Conservation (phyloP, 1,139 yeast genomes). For the Saccharomyces hybrid region DNA sequence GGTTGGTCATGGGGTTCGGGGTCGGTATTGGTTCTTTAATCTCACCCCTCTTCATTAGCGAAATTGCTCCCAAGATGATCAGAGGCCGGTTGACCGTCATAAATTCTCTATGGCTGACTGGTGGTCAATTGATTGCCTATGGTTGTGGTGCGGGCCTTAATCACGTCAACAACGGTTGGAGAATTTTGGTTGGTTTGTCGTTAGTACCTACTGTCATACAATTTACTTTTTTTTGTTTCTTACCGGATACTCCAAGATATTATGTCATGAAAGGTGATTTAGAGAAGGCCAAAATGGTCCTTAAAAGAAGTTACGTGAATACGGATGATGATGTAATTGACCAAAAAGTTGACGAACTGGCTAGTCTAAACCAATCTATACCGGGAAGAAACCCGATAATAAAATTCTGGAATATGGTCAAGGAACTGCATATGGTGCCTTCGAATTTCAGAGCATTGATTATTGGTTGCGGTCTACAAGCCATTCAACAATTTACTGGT, state of each 20-base stretch:
- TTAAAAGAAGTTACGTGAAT: constrained; percentile 49
- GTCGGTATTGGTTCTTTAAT: constrained; percentile 90
- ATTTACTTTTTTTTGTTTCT: constrained; percentile 64
- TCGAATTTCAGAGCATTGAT: constrained; percentile 81
- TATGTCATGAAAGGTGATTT: constrained; percentile 62
- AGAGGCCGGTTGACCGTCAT: constrained; percentile 74
- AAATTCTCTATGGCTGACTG: constrained; percentile 48
- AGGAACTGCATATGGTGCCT: constrained; percentile 63
- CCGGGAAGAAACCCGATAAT: constrained; percentile 50
- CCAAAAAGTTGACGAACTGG: constrained; percentile 52
- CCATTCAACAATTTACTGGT: constrained; percentile 92
- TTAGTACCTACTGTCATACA: constrained; percentile 81
- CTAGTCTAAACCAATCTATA: constrained; percentile 49
- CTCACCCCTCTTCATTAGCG: constrained; percentile 85
- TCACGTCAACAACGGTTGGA: constrained; percentile 77
- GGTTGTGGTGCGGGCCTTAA: constrained; percentile 87
- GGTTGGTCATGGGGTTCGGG: constrained; percentile 90
- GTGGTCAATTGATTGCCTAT: constrained; percentile 87
- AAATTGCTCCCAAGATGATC: constrained; percentile 83
- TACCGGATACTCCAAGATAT: constrained; percentile 93
- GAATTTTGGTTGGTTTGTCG: constrained; percentile 82
- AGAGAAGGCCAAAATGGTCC: constrained; percentile 59
- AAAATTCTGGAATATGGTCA: constrained; percentile 55
- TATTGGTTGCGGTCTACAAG: constrained; percentile 87
- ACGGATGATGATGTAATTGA: constrained; percentile 52